phyloP scores from a whole-genome alignment of 108 stramenopile species.

The Craspedostauros australis region DNA sequence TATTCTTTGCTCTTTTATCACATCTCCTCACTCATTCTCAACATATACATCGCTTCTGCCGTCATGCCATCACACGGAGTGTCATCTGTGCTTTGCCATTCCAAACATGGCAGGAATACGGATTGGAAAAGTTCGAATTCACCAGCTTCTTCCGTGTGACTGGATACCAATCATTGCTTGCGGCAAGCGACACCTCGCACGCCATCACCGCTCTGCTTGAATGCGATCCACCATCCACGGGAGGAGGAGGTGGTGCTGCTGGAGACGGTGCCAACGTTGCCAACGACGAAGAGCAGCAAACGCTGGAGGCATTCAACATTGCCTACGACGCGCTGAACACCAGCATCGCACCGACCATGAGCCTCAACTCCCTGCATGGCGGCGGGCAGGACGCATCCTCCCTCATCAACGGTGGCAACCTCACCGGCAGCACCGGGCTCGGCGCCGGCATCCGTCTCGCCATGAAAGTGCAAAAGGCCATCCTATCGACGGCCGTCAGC shows the following conservation, averaged over 20 bases:
- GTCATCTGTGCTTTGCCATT: not conserved
- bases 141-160: slow-evolving; percentile 80
- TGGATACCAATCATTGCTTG: slow-evolving; percentile 73
- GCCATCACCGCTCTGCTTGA: slow-evolving; percentile 84
- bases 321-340: slow-evolving; percentile 80
- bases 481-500: slow-evolving; percentile 62
- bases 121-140: slow-evolving; percentile 66
- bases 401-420: slow-evolving; percentile 75
- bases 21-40: not conserved
- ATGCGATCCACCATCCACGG: slow-evolving; percentile 28
- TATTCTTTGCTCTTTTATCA: slow-evolving; percentile 2
- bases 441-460: slow-evolving; percentile 77
- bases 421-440: slow-evolving; percentile 60
- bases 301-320: slow-evolving; percentile 62
- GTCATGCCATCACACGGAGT: not conserved
- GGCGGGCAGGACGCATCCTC: slow-evolving; percentile 50
- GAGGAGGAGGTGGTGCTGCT: slow-evolving; percentile 5
- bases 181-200: slow-evolving; percentile 76
- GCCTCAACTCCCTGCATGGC: slow-evolving; percentile 14
- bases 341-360: slow-evolving; percentile 29
- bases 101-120: slow-evolving; percentile 53
- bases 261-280: slow-evolving; percentile 26
- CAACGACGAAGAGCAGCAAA: slow-evolving; percentile 35
- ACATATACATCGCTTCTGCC: not conserved
- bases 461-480: slow-evolving; percentile 58